Percentiles rank a stretch among this genome's conserved stretches.
Conservation (phyloP, 2,329 filamentous ascomycete species). For the Chlorencoelia australis region DNA sequence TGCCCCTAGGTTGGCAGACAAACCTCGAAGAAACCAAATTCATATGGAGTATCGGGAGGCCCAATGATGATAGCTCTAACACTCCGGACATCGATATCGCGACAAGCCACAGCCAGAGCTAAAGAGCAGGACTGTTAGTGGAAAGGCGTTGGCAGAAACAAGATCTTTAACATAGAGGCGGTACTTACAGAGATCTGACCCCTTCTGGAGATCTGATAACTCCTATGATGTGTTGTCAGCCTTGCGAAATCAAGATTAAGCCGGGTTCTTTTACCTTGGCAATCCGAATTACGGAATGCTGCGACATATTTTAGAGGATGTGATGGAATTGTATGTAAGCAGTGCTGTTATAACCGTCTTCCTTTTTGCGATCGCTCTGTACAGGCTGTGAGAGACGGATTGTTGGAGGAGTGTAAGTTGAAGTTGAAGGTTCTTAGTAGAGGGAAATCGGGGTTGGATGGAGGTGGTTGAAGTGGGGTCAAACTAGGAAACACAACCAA, state of each 20-base stretch:
- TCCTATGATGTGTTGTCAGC: conserved; percentile 47
- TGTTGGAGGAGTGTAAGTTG: no score
- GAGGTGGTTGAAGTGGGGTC: no score
- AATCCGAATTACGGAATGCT: conserved; percentile 82
- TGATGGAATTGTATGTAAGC: no score
- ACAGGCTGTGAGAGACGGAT: no score
- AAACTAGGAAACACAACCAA: no score
- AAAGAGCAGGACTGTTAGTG: conserved; percentile 16
- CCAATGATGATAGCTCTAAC: conserved; percentile 84
- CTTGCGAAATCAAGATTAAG: conserved; percentile 24
- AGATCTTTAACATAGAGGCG: neutral
- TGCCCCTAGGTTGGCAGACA: no score
- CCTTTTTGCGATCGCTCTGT: no score
- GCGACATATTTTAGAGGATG: no score
- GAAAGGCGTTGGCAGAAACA: neutral
- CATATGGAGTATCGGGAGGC: conserved; percentile 88
- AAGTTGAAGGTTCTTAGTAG: no score
- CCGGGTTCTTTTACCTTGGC: conserved; percentile 51
- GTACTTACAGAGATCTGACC: conserved; percentile 67
- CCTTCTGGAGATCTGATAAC: conserved; percentile 74
- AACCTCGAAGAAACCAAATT: conserved; percentile 96
- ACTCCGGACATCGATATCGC: conserved; percentile 80
- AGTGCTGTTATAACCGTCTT: no score
- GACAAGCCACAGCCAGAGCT: conserved; percentile 81
- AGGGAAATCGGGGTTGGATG: no score